Evolutionary conservation across 257 asterid species (phyloP).

Genomic region (Lavandula angustifolia): DNA sequence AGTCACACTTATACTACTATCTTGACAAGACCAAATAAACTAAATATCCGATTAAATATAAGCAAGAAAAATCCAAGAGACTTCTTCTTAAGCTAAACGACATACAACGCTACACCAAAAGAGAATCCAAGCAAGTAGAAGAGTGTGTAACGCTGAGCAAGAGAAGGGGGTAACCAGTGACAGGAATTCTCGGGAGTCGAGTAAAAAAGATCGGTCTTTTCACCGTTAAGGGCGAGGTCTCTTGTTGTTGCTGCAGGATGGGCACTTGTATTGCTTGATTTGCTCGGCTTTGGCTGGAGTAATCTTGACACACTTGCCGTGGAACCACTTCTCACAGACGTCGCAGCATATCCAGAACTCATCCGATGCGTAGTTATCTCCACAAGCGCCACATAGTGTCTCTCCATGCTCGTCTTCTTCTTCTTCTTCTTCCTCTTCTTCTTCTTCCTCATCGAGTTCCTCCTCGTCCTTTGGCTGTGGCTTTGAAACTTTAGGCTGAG

Average conservation of each 20-base stretch:
- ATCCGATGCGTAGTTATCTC: conserved; percentile 57
- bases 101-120: conserved; percentile 34
- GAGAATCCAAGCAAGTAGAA: conserved; percentile 26
- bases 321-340: conserved; percentile 86
- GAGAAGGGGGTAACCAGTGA: conserved; percentile 15
- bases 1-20: not conserved
- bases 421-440: conserved; percentile 67
- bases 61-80: conserved; percentile 23
- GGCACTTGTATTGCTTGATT: conserved; percentile 87
- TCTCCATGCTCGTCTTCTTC: conserved; percentile 73
- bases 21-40: not conserved
- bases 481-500: conserved; percentile 46
- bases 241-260: conserved; percentile 84
- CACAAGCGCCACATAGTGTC: conserved; percentile 73
- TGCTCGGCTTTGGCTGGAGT: conserved; percentile 80
- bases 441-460: conserved; percentile 60
- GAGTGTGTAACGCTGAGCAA: conserved; percentile 19
- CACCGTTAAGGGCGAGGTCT: conserved; percentile 47
- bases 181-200: conserved; percentile 18
- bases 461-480: conserved; percentile 54
- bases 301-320: conserved; percentile 88
- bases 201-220: not conserved
- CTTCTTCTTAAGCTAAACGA: conserved; percentile 22
- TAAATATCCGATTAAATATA: conserved; percentile 5
- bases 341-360: conserved; percentile 94